Evolutionary conservation across 768 basidiomycete genomes (phyloP).

Genomic region (Pluteus cervinus): DNA sequence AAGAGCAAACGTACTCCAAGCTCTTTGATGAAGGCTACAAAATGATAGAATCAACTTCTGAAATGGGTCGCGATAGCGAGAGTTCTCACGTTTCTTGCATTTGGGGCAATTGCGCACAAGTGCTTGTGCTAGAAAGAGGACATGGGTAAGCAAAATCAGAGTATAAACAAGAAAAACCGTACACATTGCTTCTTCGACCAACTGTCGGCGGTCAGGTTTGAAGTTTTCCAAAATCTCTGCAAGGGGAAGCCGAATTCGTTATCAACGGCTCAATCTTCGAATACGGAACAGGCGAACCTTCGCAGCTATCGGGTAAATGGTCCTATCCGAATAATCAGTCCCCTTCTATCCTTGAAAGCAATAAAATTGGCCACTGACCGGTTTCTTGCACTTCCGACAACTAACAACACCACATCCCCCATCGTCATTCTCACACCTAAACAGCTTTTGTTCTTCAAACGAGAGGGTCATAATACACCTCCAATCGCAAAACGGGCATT

Average conservation of each 20-base stretch:
- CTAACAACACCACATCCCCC: conserved; percentile 73
- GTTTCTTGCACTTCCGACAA: conserved; percentile 75
- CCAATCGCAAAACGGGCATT: conserved; percentile 90
- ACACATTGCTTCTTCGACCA: conserved; percentile 94
- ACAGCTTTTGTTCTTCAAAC: conserved; percentile 56
- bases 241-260: conserved; percentile 1
- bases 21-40: conserved; percentile 75
- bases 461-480: conserved; percentile 66
- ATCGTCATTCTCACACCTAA: conserved; percentile 47
- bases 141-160: conserved; percentile 5
- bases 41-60: conserved; percentile 4
- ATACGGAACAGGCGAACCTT: conserved; percentile 38
- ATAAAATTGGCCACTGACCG: conserved; percentile 41
- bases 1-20: conserved; percentile 46
- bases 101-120: conserved; percentile 86
- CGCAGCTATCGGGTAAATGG: conserved; percentile 76
- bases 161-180: conserved; percentile 13
- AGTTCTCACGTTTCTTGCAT: conserved; percentile 77
- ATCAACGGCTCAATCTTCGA: background rate
- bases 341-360: conserved; percentile 1
- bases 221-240: conserved; percentile 73
- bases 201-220: conserved; percentile 67
- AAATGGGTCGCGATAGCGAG: background rate
- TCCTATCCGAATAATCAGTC: conserved; percentile 40
- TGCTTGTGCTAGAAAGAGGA: conserved; percentile 49